These are phyloP conservation scores for Lolium rigidum DNA, from an alignment of 176 grass and related monocot species.

Conservation along the genomic window DNA sequence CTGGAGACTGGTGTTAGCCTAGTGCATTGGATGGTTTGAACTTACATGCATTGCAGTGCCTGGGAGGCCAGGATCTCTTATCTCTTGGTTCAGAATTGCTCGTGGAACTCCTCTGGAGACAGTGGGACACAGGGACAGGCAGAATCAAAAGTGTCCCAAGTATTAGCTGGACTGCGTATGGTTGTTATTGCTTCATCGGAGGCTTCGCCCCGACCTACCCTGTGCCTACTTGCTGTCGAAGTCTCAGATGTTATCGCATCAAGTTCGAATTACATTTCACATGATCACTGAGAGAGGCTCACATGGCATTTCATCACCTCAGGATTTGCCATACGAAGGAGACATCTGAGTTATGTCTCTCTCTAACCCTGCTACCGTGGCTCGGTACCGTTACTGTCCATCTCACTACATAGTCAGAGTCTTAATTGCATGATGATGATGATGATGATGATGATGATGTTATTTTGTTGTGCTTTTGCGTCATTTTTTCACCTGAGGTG, in stretches of 20 bases:
- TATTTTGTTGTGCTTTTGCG: background rate
- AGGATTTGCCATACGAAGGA: slow-evolving; percentile 36
- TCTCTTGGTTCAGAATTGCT: slow-evolving; percentile 39
- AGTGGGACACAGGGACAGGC: slow-evolving; percentile 22
- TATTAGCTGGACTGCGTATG: slow-evolving; percentile 46
- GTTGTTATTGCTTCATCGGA: slow-evolving; percentile 41
- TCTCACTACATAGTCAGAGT: slow-evolving; percentile 15
- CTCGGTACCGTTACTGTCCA: slow-evolving; percentile 27
- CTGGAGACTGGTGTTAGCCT: slow-evolving; percentile 32
- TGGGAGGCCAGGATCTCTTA: background rate
- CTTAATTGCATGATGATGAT: background rate
- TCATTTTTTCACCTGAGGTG: background rate
- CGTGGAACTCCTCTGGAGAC: slow-evolving; percentile 23
- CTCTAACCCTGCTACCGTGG: slow-evolving; percentile 10
- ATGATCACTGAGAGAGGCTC: slow-evolving; percentile 48
- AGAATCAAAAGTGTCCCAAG: slow-evolving; percentile 38
- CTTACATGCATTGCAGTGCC: slow-evolving; percentile 5
- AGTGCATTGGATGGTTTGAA: slow-evolving; percentile 41
- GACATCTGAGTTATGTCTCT: slow-evolving; percentile 40
- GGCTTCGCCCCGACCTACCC: slow-evolving; percentile 2
- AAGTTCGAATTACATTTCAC: slow-evolving; percentile 44
- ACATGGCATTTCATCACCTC: slow-evolving; percentile 50
- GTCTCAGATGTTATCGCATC: slow-evolving; percentile 17
- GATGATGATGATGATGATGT: no score
- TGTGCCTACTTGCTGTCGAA: slow-evolving; percentile 37